Evolutionary conservation across 2,329 filamentous ascomycete species (phyloP), one percentile per base, ranked within the genome.

Genomic region (Emergomyces pasteurianus): DNA sequence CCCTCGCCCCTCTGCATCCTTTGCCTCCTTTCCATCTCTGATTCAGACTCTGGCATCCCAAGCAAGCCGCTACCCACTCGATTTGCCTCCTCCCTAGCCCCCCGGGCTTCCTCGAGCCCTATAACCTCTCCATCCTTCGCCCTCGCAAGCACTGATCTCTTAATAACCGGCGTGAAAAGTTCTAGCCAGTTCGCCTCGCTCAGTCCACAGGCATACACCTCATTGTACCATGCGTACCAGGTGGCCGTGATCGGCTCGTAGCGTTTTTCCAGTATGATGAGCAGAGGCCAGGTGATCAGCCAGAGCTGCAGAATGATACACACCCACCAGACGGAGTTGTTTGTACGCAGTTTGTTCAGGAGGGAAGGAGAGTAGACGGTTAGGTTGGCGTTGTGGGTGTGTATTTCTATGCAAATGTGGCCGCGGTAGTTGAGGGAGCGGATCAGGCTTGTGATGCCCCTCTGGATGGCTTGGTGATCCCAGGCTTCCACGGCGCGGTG

Each of bases 341-440:
- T 73, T 7, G 68, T 67, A n/a, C 74, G 72, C 1, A 73, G 58
- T 1, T 62, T 68, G 63, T 76, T 76, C 54, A 75, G 67, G 68
- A 71, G 74, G 52, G 74, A 71, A 2, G 74, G 73, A 0, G 73
- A 74, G 63, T 74, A 74, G 57, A 76, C 63, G 23, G 70, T 73
- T 21, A 76, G 62, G 6, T 65, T 67, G 26, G 64, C 57, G 59
- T 73, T 67, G n/a, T 66, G 63, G n/a, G 68, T 58, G 1, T 60
- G 59, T 0, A 67, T 63, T 0, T 43, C 53, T 50, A 74, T 67
- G 34, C n/a, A 52, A 31, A 75, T 68, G 1, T 63, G 63, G 57
- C 74, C 74, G 56, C 67, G 68, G 64, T 76, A 76, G 58, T 74
- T 73, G 16, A 72, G 70, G 16, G 68, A 65, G 52, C 73, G 72